phyloP scores from a whole-genome alignment of 331 rosid genomes.

The Malus hybrid region DNA sequence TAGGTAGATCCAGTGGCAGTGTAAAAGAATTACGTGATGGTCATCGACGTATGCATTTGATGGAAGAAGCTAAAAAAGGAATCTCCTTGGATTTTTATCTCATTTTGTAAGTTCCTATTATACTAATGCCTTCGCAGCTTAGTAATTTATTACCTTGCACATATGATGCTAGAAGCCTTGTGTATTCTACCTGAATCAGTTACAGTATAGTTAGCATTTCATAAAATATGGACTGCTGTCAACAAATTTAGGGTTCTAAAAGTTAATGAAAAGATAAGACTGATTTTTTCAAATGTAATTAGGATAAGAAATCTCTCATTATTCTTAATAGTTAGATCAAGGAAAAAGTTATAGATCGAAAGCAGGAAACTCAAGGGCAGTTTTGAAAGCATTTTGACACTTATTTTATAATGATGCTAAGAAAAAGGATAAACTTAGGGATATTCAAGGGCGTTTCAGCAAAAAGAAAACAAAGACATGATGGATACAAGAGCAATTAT shows the following conservation, averaged over 20 bases:
- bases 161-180: neutral
- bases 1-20: constrained; percentile 41
- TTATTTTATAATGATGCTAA: too few relatives aligned
- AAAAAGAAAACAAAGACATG: too few relatives aligned
- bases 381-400: neutral
- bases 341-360: neutral
- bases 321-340: neutral
- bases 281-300: neutral
- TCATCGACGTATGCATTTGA: constrained; percentile 34
- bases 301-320: neutral
- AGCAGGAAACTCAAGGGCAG: neutral
- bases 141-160: neutral
- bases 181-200: neutral
- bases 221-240: neutral
- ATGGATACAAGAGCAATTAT: neutral
- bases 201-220: neutral
- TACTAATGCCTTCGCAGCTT: neutral
- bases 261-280: neutral
- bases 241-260: neutral
- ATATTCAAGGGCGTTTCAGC: too few relatives aligned
- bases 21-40: constrained; percentile 61
- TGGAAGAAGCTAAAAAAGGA: constrained; percentile 65
- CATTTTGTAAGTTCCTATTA: constrained; percentile 65
- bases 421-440: too few relatives aligned
- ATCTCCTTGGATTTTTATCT: constrained; percentile 64